These are phyloP conservation scores for Omphalea diandra DNA, from an alignment of 441 rosid genomes.

Conservation along the genomic window DNA sequence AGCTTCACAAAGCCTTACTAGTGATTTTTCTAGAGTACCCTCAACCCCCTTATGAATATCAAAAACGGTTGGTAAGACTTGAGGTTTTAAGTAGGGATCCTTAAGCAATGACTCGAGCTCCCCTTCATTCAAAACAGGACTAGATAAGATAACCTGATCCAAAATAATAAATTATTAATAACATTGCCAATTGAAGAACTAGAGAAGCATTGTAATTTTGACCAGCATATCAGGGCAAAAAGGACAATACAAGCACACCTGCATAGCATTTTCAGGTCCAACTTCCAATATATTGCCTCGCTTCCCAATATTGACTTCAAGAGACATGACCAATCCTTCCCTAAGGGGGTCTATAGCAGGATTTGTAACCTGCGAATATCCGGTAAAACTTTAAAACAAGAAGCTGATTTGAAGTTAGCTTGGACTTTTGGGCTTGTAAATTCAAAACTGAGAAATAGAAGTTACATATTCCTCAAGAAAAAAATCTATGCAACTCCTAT, in stretches of 20 bases:
- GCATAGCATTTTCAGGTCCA: constrained; percentile 96
- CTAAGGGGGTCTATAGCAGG: constrained; percentile 99
- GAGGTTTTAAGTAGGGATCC: constrained; percentile 68
- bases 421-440: background rate
- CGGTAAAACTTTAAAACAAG: constrained; percentile 8
- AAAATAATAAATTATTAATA: constrained; percentile 18
- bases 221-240: constrained; percentile 18
- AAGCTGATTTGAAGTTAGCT: constrained; percentile 6
- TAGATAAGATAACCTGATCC: constrained; percentile 72
- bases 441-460: background rate
- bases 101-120: constrained; percentile 79
- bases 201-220: constrained; percentile 11
- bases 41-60: constrained; percentile 93
- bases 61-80: constrained; percentile 70
- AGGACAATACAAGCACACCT: constrained; percentile 47
- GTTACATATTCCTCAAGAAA: background rate
- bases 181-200: constrained; percentile 22
- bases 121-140: constrained; percentile 92
- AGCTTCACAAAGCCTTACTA: constrained; percentile 79
- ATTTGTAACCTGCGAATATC: constrained; percentile 76
- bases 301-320: constrained; percentile 93
- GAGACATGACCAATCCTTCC: constrained; percentile 99
- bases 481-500: background rate
- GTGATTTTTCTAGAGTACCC: constrained; percentile 76
- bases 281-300: constrained; percentile 90